phyloP scores from a whole-genome alignment of 2,329 filamentous ascomycete species.

The Colletotrichum lini region DNA sequence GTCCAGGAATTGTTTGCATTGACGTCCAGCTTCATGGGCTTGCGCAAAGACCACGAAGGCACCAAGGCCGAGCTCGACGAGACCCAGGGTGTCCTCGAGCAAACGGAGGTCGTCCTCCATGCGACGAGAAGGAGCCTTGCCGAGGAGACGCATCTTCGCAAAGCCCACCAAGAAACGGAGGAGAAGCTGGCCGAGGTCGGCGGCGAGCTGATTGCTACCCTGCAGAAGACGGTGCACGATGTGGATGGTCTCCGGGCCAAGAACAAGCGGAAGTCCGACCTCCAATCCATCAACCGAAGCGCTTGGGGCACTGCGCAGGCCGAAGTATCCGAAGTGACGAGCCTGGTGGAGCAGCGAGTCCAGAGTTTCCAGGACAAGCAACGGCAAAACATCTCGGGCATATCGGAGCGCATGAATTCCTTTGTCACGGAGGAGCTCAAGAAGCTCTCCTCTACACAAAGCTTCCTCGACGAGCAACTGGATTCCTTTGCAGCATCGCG shows the following conservation, averaged over 20 bases:
- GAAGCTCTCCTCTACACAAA: constrained; percentile 78
- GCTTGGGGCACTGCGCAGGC: constrained; percentile 84
- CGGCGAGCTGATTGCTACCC: constrained; percentile 80
- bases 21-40: constrained; percentile 86
- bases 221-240: constrained; percentile 84
- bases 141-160: constrained; percentile 84
- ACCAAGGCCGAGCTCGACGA: constrained; percentile 81
- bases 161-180: constrained; percentile 90
- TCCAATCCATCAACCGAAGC: constrained; percentile 84
- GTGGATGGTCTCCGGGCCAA: constrained; percentile 89
- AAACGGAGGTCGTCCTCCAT: constrained; percentile 87
- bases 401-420: constrained; percentile 79
- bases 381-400: constrained; percentile 74
- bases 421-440: constrained; percentile 84
- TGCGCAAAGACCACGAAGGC: constrained; percentile 92
- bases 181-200: constrained; percentile 81
- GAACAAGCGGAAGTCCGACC: constrained; percentile 85
- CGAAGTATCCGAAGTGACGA: constrained; percentile 83
- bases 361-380: constrained; percentile 81
- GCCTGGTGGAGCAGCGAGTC: constrained; percentile 82
- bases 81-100: constrained; percentile 85
- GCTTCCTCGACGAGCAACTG: constrained; percentile 79
- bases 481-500: constrained; percentile 77
- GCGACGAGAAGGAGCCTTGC: constrained; percentile 82
- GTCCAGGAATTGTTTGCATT: constrained; percentile 91